These are phyloP conservation scores for Penicillium sp. DNA, from an alignment of 2,329 filamentous ascomycete species.

Conservation along the genomic window DNA sequence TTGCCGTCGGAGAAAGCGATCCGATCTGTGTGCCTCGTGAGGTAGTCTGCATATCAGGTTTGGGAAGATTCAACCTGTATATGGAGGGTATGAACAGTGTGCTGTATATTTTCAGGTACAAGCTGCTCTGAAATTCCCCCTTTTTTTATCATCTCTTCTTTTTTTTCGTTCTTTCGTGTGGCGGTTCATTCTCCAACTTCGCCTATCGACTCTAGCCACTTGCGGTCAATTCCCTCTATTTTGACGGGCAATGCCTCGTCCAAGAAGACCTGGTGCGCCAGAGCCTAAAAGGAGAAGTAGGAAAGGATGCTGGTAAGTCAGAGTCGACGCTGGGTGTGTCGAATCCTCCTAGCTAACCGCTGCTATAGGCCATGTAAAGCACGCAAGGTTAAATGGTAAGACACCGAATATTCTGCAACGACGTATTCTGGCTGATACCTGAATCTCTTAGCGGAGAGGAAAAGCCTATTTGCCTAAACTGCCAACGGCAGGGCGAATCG, in stretches of 20 bases:
- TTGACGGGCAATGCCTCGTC: constrained; percentile 60
- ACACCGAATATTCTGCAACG: background rate
- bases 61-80: constrained; percentile 18
- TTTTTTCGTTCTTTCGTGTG: background rate
- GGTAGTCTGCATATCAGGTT: background rate
- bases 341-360: background rate
- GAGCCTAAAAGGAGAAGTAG: constrained; percentile 70
- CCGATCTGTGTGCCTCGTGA: constrained; percentile 18
- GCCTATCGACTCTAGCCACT: constrained; percentile 14
- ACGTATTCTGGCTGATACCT: background rate
- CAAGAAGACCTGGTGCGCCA: constrained; percentile 65
- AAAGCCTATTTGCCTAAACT: constrained; percentile 73
- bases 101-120: constrained; percentile 20
- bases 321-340: background rate
- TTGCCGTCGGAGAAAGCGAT: constrained; percentile 32
- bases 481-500: constrained; percentile 69
- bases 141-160: background rate
- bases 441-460: constrained; percentile 68
- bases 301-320: constrained; percentile 68
- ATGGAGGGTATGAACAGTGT: constrained; percentile 33
- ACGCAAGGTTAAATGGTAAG: constrained; percentile 75
- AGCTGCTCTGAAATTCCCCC: background rate
- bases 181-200: background rate
- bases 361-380: constrained; percentile 73
- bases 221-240: constrained; percentile 11